These are phyloP conservation scores for Euphrasia arctica DNA, from an alignment of 305 asterid species.

Conservation along the genomic window DNA sequence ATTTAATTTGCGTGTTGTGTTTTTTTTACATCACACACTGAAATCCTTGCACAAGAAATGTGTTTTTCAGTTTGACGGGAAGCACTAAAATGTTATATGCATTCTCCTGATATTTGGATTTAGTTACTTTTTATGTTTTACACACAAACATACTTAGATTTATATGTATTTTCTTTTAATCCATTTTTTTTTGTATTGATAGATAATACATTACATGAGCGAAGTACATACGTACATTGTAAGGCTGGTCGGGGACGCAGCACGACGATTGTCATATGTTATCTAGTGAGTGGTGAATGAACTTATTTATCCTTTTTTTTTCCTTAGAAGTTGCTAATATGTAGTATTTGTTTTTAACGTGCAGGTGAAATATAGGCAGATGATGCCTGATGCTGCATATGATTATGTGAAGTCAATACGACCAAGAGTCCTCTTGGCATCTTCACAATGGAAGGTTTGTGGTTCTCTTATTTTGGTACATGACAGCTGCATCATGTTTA, in stretches of 20 bases:
- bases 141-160: background rate
- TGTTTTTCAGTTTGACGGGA: background rate
- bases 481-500: background rate
- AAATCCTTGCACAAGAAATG: background rate
- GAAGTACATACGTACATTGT: conserved; percentile 64
- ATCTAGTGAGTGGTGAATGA: conserved; percentile 30
- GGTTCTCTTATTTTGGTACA: background rate
- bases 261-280: conserved; percentile 66
- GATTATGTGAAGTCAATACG: conserved; percentile 64
- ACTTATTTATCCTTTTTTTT: conserved; percentile 11
- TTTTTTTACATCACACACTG: background rate
- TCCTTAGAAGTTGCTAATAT: conserved; percentile 7
- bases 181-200: conserved; percentile 7
- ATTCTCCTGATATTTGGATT: background rate
- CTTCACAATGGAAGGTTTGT: conserved; percentile 61
- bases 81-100: background rate
- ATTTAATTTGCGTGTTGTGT: no score
- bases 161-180: background rate
- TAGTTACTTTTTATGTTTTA: background rate
- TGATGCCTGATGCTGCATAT: conserved; percentile 63
- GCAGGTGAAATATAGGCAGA: conserved; percentile 61
- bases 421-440: conserved; percentile 62
- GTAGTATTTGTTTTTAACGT: conserved; percentile 5
- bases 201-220: conserved; percentile 47
- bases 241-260: conserved; percentile 83